A percentile compares a stretch with the other conserved stretches of the same genome.
These are phyloP conservation scores for Circinella umbellata DNA, from an alignment of 371 early-diverging fungal species.

Conservation along the genomic window DNA sequence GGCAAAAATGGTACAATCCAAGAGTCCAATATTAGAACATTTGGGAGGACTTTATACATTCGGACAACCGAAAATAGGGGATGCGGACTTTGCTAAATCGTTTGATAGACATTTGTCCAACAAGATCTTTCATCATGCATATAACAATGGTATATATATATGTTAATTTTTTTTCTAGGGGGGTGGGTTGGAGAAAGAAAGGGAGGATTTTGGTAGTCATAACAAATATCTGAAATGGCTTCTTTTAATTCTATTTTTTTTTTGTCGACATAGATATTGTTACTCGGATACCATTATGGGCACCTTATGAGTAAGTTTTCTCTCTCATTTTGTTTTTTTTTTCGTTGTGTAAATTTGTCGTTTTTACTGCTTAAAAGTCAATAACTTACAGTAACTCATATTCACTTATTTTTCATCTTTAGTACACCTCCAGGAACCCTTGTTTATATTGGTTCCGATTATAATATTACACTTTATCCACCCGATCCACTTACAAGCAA, in stretches of 20 bases:
- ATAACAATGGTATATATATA: conserved; percentile 52
- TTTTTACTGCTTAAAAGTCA: not conserved
- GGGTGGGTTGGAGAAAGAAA: not conserved
- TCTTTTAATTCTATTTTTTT: no score
- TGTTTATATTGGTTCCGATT: conserved; percentile 57
- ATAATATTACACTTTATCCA: conserved; percentile 51
- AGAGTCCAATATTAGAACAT: conserved; percentile 45
- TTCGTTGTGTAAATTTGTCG: not conserved
- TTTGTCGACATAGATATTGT: not conserved
- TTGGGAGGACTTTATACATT: conserved; percentile 62
- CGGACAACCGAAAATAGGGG: conserved; percentile 60
- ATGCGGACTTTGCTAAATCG: conserved; percentile 48
- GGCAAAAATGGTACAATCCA: conserved; percentile 60
- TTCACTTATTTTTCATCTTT: conserved; percentile 1
- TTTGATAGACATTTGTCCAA: conserved; percentile 48
- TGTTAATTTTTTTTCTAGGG: not conserved
- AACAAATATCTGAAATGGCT: not conserved
- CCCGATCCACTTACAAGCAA: conserved; percentile 40
- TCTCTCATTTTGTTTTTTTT: not conserved
- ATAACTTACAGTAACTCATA: no score
- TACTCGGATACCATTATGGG: conserved; percentile 9
- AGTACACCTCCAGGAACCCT: conserved; percentile 61
- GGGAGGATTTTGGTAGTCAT: not conserved
- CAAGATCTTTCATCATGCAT: conserved; percentile 63
- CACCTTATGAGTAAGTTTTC: conserved; percentile 5